Percentiles rank a stretch among this genome's conserved stretches.
phyloP scores from a whole-genome alignment of 2,329 filamentous ascomycete species.

The Lasiodiplodia gonubiensis region DNA sequence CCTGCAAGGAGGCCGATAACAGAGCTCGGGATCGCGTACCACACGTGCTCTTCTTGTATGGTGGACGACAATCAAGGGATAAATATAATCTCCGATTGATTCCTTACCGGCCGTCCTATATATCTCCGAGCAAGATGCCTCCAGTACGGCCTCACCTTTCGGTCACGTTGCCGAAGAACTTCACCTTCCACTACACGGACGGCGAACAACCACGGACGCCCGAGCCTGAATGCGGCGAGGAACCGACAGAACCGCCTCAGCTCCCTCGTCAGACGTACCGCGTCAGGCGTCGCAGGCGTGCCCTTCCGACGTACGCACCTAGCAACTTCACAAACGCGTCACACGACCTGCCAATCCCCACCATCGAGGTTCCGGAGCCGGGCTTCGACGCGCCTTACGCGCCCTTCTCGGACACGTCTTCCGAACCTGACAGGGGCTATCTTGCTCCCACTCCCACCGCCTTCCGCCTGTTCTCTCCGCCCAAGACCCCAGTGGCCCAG shows the following conservation, averaged over 20 bases:
- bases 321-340: constrained; percentile 33
- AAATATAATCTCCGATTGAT: constrained; percentile 26
- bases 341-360: constrained; percentile 52
- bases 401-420: constrained; percentile 35
- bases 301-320: constrained; percentile 36
- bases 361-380: constrained; percentile 56
- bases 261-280: constrained; percentile 56
- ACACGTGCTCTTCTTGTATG: constrained; percentile 26
- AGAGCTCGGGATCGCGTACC: constrained; percentile 12
- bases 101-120: constrained; percentile 23
- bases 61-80: constrained; percentile 26
- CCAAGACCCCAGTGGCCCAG: constrained; percentile 56
- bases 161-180: constrained; percentile 57
- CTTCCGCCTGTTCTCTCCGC: constrained; percentile 51
- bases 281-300: constrained; percentile 53
- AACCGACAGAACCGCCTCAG: constrained; percentile 48
- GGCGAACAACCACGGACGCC: constrained; percentile 53
- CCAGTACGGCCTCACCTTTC: constrained; percentile 53
- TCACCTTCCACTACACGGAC: constrained; percentile 57
- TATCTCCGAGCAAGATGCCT: constrained; percentile 41
- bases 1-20: constrained; percentile 25
- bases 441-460: constrained; percentile 50
- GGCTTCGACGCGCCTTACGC: constrained; percentile 33
- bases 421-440: constrained; percentile 44
- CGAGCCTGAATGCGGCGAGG: constrained; percentile 48